Evolutionary conservation across 2,329 filamentous ascomycete species (phyloP).

Genomic region (Colletotrichum australisinense): DNA sequence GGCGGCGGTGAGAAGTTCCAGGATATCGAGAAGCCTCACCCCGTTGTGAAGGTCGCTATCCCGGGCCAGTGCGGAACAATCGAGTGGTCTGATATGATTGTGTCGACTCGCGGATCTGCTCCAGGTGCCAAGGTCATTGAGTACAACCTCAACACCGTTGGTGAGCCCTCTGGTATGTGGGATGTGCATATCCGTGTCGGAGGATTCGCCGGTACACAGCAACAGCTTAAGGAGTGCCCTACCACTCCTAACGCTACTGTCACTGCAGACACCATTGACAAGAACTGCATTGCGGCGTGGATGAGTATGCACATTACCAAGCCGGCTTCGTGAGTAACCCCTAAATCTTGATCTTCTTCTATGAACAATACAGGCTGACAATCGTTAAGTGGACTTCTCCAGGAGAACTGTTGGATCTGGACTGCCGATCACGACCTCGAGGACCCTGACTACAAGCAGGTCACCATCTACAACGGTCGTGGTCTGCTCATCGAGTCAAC

Average conservation of each 20-base stretch:
- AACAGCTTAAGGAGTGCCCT: slow-evolving; percentile 72
- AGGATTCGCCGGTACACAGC: slow-evolving; percentile 75
- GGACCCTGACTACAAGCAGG: slow-evolving; percentile 56
- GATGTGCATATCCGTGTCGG: slow-evolving; percentile 83
- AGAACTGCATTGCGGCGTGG: slow-evolving; percentile 54
- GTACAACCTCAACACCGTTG: slow-evolving; percentile 72
- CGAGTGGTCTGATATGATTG: slow-evolving; percentile 78
- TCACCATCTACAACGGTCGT: slow-evolving; percentile 64
- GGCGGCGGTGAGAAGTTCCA: slow-evolving; percentile 67
- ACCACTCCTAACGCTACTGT: slow-evolving; percentile 52
- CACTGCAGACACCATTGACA: slow-evolving; percentile 27
- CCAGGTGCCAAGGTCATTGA: slow-evolving; percentile 78
- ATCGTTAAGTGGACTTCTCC: slow-evolving; percentile 45
- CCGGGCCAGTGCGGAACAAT: slow-evolving; percentile 73
- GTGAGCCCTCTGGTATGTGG: slow-evolving; percentile 71
- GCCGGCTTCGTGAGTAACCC: slow-evolving; percentile 40
- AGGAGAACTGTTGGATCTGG: slow-evolving; percentile 60
- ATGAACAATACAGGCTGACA: neutral
- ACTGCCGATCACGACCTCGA: slow-evolving; percentile 67
- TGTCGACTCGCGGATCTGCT: slow-evolving; percentile 74
- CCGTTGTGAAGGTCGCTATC: slow-evolving; percentile 74
- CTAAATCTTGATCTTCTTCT: neutral
- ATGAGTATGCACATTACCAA: slow-evolving; percentile 56
- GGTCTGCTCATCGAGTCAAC: slow-evolving; percentile 60
- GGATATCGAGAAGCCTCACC: slow-evolving; percentile 67